phyloP scores from a whole-genome alignment of 768 basidiomycete species.

The Trametes elegans region DNA sequence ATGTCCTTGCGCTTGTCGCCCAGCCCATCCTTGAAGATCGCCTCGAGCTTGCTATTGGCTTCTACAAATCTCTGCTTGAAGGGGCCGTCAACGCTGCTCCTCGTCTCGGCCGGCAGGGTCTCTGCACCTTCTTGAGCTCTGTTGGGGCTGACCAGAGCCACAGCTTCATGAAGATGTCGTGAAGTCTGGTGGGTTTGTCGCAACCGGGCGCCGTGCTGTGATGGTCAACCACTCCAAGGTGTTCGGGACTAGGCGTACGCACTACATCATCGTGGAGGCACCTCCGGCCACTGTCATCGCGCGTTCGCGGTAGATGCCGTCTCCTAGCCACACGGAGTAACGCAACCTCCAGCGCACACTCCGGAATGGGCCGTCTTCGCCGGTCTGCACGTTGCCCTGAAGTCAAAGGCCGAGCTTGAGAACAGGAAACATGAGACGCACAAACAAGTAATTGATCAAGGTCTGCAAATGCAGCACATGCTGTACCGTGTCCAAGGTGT shows the following conservation, averaged over 20 bases:
- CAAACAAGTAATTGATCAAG: too few relatives aligned
- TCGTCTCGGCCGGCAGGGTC: neutral
- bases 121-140: neutral
- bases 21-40: neutral
- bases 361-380: neutral
- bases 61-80: neutral
- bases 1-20: conserved; percentile 3
- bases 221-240: neutral
- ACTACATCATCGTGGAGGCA: neutral
- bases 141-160: neutral
- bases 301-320: neutral
- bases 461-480: too few relatives aligned
- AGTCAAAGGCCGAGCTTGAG: too few relatives aligned
- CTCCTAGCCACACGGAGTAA: neutral
- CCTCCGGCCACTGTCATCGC: neutral
- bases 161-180: neutral
- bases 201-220: neutral
- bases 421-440: too few relatives aligned
- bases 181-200: neutral
- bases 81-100: too few relatives aligned
- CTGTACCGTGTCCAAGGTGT: too few relatives aligned
- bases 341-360: neutral
- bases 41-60: neutral
- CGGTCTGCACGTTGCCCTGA: neutral
- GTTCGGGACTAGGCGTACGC: neutral